Conservation (phyloP, 2,329 filamentous ascomycete genomes). For the Sporothrix schenckii region DNA sequence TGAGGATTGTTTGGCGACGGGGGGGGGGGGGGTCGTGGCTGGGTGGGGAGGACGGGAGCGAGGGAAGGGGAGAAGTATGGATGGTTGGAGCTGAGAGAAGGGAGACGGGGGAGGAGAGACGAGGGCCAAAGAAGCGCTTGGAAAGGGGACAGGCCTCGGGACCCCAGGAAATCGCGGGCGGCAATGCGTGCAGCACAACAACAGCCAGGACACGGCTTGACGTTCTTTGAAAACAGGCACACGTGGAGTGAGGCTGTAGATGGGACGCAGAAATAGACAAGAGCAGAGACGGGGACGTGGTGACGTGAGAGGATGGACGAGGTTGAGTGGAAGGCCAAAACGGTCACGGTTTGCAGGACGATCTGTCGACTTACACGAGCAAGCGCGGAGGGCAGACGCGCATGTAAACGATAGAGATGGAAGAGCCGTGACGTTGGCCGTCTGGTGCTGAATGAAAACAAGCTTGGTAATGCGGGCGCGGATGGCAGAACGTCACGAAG, state of each 20-base stretch:
- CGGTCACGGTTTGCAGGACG: slow-evolving; percentile 3
- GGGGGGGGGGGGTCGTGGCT: slow-evolving; percentile 30
- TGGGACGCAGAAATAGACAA: background rate
- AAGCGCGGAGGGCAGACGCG: slow-evolving; percentile 26
- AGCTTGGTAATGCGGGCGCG: slow-evolving; percentile 2
- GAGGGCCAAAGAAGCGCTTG: slow-evolving; percentile 13
- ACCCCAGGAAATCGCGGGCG: background rate
- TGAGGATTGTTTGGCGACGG: slow-evolving; percentile 30
- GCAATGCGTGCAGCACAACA: background rate
- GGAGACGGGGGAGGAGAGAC: background rate
- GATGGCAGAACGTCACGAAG: slow-evolving; percentile 18
- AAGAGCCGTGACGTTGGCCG: background rate
- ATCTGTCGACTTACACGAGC: slow-evolving; percentile 30
- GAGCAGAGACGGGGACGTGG: no score
- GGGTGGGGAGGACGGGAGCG: slow-evolving; percentile 33
- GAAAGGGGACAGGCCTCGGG: slow-evolving; percentile 12
- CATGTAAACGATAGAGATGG: slow-evolving; percentile 7
- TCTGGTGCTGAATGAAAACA: slow-evolving; percentile 8
- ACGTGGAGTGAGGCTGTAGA: background rate
- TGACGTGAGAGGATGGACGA: background rate
- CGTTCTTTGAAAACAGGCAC: background rate
- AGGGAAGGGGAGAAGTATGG: slow-evolving; percentile 22
- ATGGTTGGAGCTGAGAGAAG: slow-evolving; percentile 18
- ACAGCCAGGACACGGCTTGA: background rate
- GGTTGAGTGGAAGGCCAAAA: background rate